Conservation (phyloP, 1,284 basidiomycete genomes). For the Apiotrichum sp. region DNA sequence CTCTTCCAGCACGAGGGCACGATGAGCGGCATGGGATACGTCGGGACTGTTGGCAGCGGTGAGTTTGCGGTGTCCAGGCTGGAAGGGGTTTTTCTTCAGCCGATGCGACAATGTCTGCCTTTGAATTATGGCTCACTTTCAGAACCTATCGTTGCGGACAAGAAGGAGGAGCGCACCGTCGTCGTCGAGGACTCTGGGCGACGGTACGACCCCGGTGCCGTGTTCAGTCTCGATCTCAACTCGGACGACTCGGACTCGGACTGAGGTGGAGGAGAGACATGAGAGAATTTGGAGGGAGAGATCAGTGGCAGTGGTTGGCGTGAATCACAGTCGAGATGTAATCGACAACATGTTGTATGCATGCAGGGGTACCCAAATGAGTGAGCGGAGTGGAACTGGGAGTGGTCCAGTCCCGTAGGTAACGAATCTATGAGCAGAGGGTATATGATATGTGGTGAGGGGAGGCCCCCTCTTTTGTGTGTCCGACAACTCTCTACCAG, state of each 20-base stretch:
- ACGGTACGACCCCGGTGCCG: conserved; percentile 33
- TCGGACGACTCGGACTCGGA: conserved; percentile 31
- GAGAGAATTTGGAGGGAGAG: too few relatives aligned
- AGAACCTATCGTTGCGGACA: neutral
- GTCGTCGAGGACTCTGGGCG: conserved; percentile 30
- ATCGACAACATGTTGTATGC: conserved; percentile 22
- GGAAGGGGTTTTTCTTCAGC: too few relatives aligned
- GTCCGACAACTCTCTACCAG: conserved; percentile 36
- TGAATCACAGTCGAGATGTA: too few relatives aligned
- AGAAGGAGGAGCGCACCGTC: conserved; percentile 1
- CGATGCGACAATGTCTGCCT: too few relatives aligned
- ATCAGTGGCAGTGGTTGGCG: too few relatives aligned
- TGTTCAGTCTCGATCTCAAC: conserved; percentile 38
- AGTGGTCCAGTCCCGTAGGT: too few relatives aligned
- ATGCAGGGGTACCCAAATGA: conserved; percentile 14
- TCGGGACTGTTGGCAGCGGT: conserved; percentile 31
- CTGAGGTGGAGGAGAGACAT: neutral
- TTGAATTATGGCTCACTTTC: too few relatives aligned
- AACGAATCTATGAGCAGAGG: neutral
- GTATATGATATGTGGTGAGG: neutral
- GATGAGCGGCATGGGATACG: conserved; percentile 37
- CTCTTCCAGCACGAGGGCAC: conserved; percentile 40
- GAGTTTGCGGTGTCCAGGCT: conserved; percentile 7
- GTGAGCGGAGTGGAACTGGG: too few relatives aligned
- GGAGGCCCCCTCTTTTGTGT: neutral